These are phyloP conservation scores for Arachis hypogaea DNA, from an alignment of 306 rosid genomes.

Conservation along the genomic window DNA sequence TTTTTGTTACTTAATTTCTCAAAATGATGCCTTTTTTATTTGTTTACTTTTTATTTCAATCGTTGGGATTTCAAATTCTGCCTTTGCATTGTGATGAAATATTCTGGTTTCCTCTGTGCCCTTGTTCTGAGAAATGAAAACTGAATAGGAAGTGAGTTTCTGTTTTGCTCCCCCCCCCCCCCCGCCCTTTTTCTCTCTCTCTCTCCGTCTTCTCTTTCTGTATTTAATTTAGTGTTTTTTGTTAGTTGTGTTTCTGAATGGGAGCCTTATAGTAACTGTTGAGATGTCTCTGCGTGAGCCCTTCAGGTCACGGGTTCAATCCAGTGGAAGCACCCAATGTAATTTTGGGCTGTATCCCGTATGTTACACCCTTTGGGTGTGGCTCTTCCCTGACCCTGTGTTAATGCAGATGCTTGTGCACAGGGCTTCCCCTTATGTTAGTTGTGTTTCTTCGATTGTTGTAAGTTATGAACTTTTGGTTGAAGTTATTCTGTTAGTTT, in stretches of 20 bases:
- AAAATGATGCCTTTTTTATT: neutral
- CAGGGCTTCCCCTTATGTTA: neutral
- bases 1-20: slow-evolving; percentile 2
- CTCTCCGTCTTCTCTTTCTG: neutral
- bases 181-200: neutral
- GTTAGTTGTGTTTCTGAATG: neutral
- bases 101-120: neutral
- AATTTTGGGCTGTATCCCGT: too few relatives aligned
- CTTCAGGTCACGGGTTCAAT: too few relatives aligned
- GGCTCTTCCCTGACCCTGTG: too few relatives aligned
- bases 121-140: slow-evolving; percentile 9
- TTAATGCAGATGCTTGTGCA: too few relatives aligned
- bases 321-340: too few relatives aligned
- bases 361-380: too few relatives aligned
- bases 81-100: slow-evolving; percentile 24
- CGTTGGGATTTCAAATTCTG: slow-evolving; percentile 16
- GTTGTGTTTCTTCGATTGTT: slow-evolving; percentile 8
- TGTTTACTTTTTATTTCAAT: neutral
- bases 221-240: neutral
- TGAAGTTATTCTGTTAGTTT: slow-evolving; percentile 13
- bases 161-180: neutral
- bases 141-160: neutral
- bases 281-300: too few relatives aligned
- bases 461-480: neutral
- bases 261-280: too few relatives aligned